A percentile compares a stretch with the other conserved stretches of the same genome.
Evolutionary conservation across 768 basidiomycete genomes (phyloP).

Genomic region (Aureoboletus auriporus): DNA sequence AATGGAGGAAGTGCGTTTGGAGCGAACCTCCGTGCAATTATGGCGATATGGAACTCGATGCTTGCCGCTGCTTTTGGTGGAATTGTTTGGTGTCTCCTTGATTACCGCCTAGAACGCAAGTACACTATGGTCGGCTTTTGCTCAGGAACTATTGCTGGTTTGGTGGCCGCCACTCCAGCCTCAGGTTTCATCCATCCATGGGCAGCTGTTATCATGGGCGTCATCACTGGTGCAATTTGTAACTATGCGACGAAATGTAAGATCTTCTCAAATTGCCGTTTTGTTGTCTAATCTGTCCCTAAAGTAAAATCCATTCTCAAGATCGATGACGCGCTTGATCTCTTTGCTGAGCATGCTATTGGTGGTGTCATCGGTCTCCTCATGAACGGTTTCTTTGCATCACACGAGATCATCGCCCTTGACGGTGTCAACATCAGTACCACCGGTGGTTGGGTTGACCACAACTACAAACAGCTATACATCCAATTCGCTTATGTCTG

Average conservation of each 20-base stretch:
- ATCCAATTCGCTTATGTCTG: conserved; percentile 67
- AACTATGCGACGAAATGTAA: conserved; percentile 83
- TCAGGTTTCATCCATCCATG: conserved; percentile 79
- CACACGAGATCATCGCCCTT: conserved; percentile 54
- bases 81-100: conserved; percentile 77
- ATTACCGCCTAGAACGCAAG: conserved; percentile 75
- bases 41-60: conserved; percentile 89
- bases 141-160: conserved; percentile 80
- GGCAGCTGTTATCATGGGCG: conserved; percentile 72
- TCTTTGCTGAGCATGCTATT: conserved; percentile 88
- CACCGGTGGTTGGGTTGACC: conserved; percentile 69
- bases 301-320: conserved; percentile 64
- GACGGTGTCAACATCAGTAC: conserved; percentile 60
- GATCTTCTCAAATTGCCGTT: conserved; percentile 17
- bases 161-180: conserved; percentile 86
- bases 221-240: conserved; percentile 65
- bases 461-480: conserved; percentile 75
- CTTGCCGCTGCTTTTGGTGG: conserved; percentile 78
- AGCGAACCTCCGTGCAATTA: conserved; percentile 81
- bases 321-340: conserved; percentile 88
- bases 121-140: conserved; percentile 93
- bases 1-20: conserved; percentile 89
- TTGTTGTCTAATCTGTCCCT: conserved; percentile 7
- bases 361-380: conserved; percentile 78
- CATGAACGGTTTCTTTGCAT: conserved; percentile 72